Evolutionary conservation across 768 basidiomycete genomes (phyloP).

Genomic region (Leccinum pellstonianum): DNA sequence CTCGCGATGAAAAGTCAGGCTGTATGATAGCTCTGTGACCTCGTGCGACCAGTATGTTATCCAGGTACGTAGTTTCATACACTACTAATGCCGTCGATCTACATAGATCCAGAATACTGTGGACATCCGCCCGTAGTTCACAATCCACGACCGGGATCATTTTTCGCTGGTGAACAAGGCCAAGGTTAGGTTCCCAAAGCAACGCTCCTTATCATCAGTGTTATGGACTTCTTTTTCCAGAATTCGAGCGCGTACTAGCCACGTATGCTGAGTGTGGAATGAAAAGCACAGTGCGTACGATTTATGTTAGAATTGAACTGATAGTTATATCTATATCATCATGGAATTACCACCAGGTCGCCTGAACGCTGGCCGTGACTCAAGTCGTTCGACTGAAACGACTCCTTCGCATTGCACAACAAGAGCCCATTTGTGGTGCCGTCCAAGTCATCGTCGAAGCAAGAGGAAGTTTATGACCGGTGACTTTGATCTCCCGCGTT

Average conservation of each 20-base stretch:
- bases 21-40: constrained; percentile 88
- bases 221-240: constrained; percentile 87
- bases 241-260: constrained; percentile 83
- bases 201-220: constrained; percentile 67
- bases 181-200: constrained; percentile 51
- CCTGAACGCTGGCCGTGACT: constrained; percentile 15
- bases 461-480: constrained; percentile 72
- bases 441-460: constrained; percentile 64
- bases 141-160: constrained; percentile 92
- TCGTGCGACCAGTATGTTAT: constrained; percentile 71
- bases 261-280: constrained; percentile 71
- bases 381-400: constrained; percentile 40
- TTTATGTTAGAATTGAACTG: not conserved
- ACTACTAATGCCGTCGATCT: not conserved
- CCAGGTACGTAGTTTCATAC: not conserved
- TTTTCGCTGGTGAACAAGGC: constrained; percentile 72
- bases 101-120: constrained; percentile 73
- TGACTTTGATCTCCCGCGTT: constrained; percentile 78
- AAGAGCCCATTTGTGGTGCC: constrained; percentile 68
- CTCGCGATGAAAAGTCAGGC: constrained; percentile 86
- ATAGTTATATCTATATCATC: not conserved
- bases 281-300: constrained; percentile 41
- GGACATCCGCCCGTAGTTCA: constrained; percentile 92
- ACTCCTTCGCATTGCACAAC: constrained; percentile 74
- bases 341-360: not conserved